phyloP scores from a whole-genome alignment of 1,284 basidiomycete genomes.

The Afroboletus lepidellus region DNA sequence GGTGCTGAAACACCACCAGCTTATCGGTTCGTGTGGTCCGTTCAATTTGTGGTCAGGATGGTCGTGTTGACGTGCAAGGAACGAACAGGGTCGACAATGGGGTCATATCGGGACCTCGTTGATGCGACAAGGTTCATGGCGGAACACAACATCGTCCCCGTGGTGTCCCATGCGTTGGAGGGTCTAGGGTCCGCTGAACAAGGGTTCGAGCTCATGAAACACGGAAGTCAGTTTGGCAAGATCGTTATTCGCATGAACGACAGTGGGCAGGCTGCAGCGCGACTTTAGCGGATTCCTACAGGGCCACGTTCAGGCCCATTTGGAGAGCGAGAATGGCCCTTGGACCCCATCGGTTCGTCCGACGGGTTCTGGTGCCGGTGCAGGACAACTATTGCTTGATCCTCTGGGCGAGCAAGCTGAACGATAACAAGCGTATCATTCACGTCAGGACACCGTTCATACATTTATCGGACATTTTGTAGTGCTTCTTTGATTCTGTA shows the following conservation, averaged over 20 bases:
- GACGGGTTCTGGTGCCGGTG: not conserved
- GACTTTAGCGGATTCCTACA: conserved; percentile 20
- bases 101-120: conserved; percentile 73
- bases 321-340: not conserved
- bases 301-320: not conserved
- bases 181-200: conserved; percentile 68
- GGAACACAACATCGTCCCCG: conserved; percentile 67
- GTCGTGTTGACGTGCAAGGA: conserved; percentile 13
- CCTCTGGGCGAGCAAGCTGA: not conserved
- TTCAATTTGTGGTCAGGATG: not conserved
- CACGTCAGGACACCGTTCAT: conserved; percentile 5
- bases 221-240: conserved; percentile 74
- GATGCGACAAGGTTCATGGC: conserved; percentile 72
- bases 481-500: conserved; percentile 48
- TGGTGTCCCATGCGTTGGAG: conserved; percentile 71
- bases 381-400: conserved; percentile 1
- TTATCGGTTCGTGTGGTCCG: conserved; percentile 55
- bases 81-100: conserved; percentile 77
- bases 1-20: conserved; percentile 73
- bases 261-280: conserved; percentile 25
- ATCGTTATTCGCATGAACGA: conserved; percentile 53
- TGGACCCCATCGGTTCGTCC: not conserved
- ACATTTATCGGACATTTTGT: conserved; percentile 26
- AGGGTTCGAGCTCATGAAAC: conserved; percentile 67
- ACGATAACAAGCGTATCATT: conserved; percentile 7